These are phyloP conservation scores for Aphanomyces invadans DNA, from an alignment of 352 stramenopile species.

Conservation along the genomic window DNA sequence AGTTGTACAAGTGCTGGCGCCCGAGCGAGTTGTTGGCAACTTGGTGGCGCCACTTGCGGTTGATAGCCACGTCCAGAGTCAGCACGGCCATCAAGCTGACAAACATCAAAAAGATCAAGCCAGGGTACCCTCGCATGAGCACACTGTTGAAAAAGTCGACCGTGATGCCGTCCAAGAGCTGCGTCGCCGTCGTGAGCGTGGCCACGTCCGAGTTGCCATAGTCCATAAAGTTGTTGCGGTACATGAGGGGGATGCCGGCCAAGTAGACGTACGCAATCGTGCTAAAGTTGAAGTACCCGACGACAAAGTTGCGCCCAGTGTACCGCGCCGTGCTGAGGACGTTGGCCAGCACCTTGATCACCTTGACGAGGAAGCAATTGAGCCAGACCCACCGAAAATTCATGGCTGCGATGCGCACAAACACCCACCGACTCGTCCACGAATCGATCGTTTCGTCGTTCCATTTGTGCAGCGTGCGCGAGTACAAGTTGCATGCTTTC, in stretches of 20 bases:
- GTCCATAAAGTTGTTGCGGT: constrained; percentile 1
- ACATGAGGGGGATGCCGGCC: neutral
- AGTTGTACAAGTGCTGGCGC: constrained; percentile 21
- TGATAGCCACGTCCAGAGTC: neutral
- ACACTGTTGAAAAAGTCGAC: constrained; percentile 4
- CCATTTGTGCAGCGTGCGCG: neutral
- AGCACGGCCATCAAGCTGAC: constrained; percentile 16
- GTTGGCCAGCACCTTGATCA: constrained; percentile 8
- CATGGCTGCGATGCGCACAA: neutral
- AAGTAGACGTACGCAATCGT: constrained; percentile 15
- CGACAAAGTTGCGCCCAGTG: constrained; percentile 5
- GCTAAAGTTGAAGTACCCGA: constrained; percentile 20
- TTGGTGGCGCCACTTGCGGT: neutral
- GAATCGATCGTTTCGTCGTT: neutral
- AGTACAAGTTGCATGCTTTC: constrained; percentile 17
- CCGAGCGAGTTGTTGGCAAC: constrained; percentile 10
- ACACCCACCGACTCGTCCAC: neutral
- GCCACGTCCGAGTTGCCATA: neutral
- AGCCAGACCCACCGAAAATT: constrained; percentile 19
- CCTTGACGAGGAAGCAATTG: constrained; percentile 21
- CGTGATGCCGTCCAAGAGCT: neutral
- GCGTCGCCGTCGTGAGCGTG: neutral
- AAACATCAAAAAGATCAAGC: neutral
- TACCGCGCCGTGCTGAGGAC: neutral
- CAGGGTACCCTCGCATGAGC: neutral